A percentile compares a stretch with the other conserved stretches of the same genome.
Evolutionary conservation across 2,329 filamentous ascomycete genomes (phyloP).

Genomic region (Colletotrichum shisoi): DNA sequence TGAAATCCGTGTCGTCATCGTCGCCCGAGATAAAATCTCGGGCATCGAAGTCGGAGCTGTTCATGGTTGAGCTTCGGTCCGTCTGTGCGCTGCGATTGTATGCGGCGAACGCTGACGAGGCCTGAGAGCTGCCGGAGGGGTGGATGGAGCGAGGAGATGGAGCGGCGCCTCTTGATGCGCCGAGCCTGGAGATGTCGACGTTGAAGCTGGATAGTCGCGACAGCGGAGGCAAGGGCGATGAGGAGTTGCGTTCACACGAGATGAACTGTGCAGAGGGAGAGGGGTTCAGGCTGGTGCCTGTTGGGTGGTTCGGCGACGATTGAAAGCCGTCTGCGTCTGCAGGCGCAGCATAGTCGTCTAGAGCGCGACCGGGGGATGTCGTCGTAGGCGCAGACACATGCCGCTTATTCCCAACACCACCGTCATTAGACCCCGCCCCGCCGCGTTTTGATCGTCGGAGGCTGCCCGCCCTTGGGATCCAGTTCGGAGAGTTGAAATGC

Average conservation of each 20-base stretch:
- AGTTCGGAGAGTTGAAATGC: slow-evolving; percentile 66
- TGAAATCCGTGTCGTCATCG: slow-evolving; percentile 80
- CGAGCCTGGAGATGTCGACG: slow-evolving; percentile 60
- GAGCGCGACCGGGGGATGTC: slow-evolving; percentile 45
- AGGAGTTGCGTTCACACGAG: slow-evolving; percentile 55
- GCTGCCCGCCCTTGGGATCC: slow-evolving; percentile 66
- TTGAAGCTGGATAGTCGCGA: slow-evolving; percentile 64
- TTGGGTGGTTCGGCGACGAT: slow-evolving; percentile 44
- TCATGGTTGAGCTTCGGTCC: slow-evolving; percentile 70
- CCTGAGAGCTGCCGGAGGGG: slow-evolving; percentile 53
- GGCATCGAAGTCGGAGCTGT: slow-evolving; percentile 73
- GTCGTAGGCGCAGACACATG: slow-evolving; percentile 63
- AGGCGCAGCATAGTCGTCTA: slow-evolving; percentile 40
- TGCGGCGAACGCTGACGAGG: slow-evolving; percentile 56
- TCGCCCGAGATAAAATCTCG: slow-evolving; percentile 72
- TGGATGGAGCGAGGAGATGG: slow-evolving; percentile 53
- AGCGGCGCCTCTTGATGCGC: slow-evolving; percentile 53
- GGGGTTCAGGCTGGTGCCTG: slow-evolving; percentile 43
- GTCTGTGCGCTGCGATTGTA: slow-evolving; percentile 48
- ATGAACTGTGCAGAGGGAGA: slow-evolving; percentile 45
- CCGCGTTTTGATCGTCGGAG: slow-evolving; percentile 63
- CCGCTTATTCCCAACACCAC: slow-evolving; percentile 55
- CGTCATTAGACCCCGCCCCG: slow-evolving; percentile 52
- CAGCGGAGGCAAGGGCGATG: slow-evolving; percentile 65
- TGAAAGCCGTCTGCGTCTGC: slow-evolving; percentile 35